phyloP scores from a whole-genome alignment of 345 rosid species.

The Salix dunnii region DNA sequence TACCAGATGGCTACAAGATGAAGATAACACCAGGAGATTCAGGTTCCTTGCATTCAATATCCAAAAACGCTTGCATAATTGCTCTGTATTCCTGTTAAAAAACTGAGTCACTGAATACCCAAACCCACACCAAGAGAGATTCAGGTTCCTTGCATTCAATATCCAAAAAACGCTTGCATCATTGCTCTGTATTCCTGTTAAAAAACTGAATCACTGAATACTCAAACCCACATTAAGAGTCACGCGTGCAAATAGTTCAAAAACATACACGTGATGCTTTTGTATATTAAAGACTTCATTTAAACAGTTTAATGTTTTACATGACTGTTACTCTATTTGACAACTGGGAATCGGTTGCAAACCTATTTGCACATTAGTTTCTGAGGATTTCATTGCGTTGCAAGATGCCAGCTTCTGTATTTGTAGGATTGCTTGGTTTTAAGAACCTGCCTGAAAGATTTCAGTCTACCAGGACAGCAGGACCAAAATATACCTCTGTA shows the following conservation, averaged over 20 bases:
- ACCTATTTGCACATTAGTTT: background rate
- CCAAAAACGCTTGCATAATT: background rate
- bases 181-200: background rate
- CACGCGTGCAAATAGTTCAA: too few species aligned
- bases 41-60: slow-evolving; percentile 38
- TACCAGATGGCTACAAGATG: slow-evolving; percentile 73
- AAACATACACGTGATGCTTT: background rate
- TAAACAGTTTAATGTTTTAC: background rate
- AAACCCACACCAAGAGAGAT: slow-evolving; percentile 1
- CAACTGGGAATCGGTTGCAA: background rate
- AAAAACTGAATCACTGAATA: background rate
- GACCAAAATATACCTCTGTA: background rate
- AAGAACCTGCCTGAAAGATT: background rate
- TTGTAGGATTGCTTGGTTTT: background rate
- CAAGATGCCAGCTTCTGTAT: background rate
- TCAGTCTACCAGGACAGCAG: background rate
- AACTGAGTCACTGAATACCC: background rate
- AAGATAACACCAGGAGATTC: slow-evolving; percentile 54
- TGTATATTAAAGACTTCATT: background rate
- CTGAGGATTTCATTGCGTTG: background rate
- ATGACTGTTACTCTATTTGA: background rate
- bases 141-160: slow-evolving; percentile 42
- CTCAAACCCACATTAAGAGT: background rate
- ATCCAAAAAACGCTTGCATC: background rate
- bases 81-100: background rate